Percentiles rank a stretch among this genome's conserved stretches.
phyloP scores from a whole-genome alignment of 1,284 basidiomycete genomes.

The Ustilago shanxiensis region DNA sequence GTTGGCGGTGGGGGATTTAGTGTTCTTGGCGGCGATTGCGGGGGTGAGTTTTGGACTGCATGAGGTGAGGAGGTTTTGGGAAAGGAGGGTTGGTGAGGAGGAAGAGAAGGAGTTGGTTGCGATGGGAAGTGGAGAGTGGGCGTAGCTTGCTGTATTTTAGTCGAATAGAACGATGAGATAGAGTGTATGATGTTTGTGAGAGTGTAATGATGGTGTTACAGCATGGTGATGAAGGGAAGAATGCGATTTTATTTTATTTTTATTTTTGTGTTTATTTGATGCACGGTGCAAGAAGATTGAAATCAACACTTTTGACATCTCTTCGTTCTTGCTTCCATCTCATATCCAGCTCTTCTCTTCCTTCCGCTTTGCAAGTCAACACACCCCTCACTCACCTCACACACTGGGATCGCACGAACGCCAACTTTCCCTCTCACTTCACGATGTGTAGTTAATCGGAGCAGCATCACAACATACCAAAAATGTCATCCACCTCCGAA shows the following conservation, averaged over 20 bases:
- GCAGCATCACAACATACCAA: neutral
- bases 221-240: neutral
- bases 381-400: too few species aligned
- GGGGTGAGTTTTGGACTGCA: conserved; percentile 80
- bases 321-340: neutral
- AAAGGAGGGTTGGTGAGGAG: conserved; percentile 70
- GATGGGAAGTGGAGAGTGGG: conserved; percentile 20
- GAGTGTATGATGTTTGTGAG: neutral
- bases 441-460: too few species aligned
- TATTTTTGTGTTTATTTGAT: neutral
- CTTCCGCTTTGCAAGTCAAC: too few species aligned
- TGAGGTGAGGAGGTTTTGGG: conserved; percentile 83
- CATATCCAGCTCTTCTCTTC: neutral
- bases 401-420: too few species aligned
- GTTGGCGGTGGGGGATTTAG: conserved; percentile 79
- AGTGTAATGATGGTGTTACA: conserved; percentile 1
- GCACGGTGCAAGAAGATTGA: neutral
- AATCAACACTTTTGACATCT: neutral
- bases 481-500: conserved; percentile 13
- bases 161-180: too few species aligned
- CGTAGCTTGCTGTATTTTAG: conserved; percentile 1
- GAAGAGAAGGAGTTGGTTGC: conserved; percentile 19
- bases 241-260: too few species aligned
- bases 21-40: conserved; percentile 80
- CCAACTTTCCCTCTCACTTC: too few species aligned